These are phyloP conservation scores for Coemansia sp. DNA, from an alignment of 192 early-diverging fungal genomes.

Conservation along the genomic window DNA sequence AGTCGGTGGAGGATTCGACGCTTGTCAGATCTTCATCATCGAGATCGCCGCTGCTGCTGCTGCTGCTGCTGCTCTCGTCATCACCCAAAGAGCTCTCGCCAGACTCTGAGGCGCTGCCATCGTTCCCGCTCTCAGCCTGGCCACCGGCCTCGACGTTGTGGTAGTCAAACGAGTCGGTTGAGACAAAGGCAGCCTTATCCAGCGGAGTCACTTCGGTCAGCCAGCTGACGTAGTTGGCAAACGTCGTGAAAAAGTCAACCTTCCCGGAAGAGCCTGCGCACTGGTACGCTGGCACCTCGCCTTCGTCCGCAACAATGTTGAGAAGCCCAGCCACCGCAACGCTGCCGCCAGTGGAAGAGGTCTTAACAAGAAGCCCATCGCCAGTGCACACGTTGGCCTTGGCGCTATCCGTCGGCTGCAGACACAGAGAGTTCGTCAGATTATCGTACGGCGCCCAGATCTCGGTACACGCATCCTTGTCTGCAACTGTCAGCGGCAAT, in stretches of 20 bases:
- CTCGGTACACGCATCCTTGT: conserved; percentile 34
- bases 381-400: conserved; percentile 41
- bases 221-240: conserved; percentile 52
- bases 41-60: neutral
- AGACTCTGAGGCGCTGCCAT: conserved; percentile 3
- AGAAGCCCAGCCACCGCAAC: conserved; percentile 48
- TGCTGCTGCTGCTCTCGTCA: neutral
- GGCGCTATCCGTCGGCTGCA: conserved; percentile 28
- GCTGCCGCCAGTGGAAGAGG: conserved; percentile 21
- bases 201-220: conserved; percentile 48
- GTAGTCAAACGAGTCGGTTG: conserved; percentile 35
- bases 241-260: conserved; percentile 49
- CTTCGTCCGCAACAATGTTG: conserved; percentile 42
- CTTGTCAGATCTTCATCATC: conserved; percentile 3
- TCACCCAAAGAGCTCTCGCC: neutral
- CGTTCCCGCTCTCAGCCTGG: conserved; percentile 6
- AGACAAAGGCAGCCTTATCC: conserved; percentile 38
- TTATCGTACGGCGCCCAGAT: conserved; percentile 46
- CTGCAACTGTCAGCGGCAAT: conserved; percentile 30
- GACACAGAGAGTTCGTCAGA: conserved; percentile 53
- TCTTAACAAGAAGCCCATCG: conserved; percentile 44
- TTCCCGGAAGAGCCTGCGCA: conserved; percentile 23
- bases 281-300: conserved; percentile 26
- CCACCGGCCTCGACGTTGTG: neutral
- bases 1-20: neutral